Base-by-base conservation (phyloP, 2,329 filamentous ascomycete species). In the Hymenotorrendiella dingleyae region DNA sequence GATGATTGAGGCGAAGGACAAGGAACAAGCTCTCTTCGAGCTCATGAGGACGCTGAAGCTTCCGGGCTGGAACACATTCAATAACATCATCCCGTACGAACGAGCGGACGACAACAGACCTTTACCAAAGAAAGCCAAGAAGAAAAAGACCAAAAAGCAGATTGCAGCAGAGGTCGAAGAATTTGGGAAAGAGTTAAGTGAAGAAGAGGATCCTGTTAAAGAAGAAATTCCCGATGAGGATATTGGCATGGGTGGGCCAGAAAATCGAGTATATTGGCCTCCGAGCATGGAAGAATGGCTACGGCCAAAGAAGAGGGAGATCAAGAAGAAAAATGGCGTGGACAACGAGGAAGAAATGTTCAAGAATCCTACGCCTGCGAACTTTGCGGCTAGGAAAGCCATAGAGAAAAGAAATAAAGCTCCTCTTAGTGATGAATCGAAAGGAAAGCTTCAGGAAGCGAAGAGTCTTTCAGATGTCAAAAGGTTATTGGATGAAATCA, bases 1-100 rank as follows among this genome's bases (percentile, higher is more conserved):
- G n/a, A 97, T 97, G 91, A 96, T 97, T 47, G 91, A 97, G 67
- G 91, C 91, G 36, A 97, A 97, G 62, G 91, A 96, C 60, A 97
- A 97, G 64, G 91, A 97, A 62, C 91, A 97, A 63, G 89, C 91
- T 0, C 88, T 96, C 0, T 94, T 97, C 56, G 88, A 94, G 51
- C 72, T 97, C 14, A 96, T 96, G 89, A 76, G 84, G 17, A 89
- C 73, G 0, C 94, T 89, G 62, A 89, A 83, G 55, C 71, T 97
- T 0, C 86, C 89, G 0, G 89, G 89, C 0, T 86, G 81, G 65
- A 73, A 93, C 16, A 74, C 66, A 0, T 80, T 94, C 59, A 84
- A 84, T 53, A 80, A 94, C 42, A 69, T 97, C 2, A 70, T 91
- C 2, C 89, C 90, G 0, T 76, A 90, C 58, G 78, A 82, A 44